Evolutionary conservation across 352 stramenopile genomes (phyloP).

Genomic region (Phytophthora hibernalis): DNA sequence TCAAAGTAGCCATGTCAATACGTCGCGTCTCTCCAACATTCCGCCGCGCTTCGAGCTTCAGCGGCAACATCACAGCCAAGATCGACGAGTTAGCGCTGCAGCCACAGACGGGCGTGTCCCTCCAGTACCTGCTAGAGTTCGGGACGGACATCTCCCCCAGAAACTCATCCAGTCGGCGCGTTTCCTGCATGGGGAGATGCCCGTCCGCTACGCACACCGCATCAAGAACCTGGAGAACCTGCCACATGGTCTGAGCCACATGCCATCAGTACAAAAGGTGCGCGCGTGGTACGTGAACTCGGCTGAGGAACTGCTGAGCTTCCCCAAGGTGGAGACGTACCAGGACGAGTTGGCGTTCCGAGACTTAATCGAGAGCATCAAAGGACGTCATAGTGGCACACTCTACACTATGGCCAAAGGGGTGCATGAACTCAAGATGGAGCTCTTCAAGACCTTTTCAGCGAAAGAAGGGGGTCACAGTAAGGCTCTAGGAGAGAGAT

Average conservation of each 20-base stretch:
- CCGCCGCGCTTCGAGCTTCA: constrained; percentile 21
- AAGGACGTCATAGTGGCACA: constrained; percentile 97
- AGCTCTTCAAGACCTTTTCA: constrained; percentile 80
- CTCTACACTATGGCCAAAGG: constrained; percentile 99
- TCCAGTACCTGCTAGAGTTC: constrained; percentile 91
- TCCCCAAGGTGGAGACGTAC: constrained; percentile 85
- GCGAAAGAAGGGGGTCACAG: constrained; percentile 44
- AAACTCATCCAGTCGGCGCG: constrained; percentile 93
- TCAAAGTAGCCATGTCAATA: not conserved
- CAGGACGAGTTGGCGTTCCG: constrained; percentile 94
- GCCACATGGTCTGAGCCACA: constrained; percentile 94
- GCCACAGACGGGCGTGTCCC: constrained; percentile 88
- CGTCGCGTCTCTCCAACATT: not conserved
- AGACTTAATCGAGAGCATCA: constrained; percentile 96
- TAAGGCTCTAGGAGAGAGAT: constrained; percentile 72
- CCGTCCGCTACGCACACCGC: constrained; percentile 97
- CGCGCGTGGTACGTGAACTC: constrained; percentile 97
- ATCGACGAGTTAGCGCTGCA: constrained; percentile 74
- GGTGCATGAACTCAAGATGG: constrained; percentile 96
- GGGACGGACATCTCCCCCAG: constrained; percentile 81
- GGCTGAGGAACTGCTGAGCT: constrained; percentile 93
- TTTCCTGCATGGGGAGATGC: constrained; percentile 98
- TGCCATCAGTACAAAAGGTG: constrained; percentile 95
- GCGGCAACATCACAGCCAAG: constrained; percentile 64
- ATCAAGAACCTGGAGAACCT: constrained; percentile 96